Percentiles rank a stretch among this genome's conserved stretches.
phyloP scores from a whole-genome alignment of 1,284 basidiomycete genomes.

The Pseudozyma tsukubaensis region DNA sequence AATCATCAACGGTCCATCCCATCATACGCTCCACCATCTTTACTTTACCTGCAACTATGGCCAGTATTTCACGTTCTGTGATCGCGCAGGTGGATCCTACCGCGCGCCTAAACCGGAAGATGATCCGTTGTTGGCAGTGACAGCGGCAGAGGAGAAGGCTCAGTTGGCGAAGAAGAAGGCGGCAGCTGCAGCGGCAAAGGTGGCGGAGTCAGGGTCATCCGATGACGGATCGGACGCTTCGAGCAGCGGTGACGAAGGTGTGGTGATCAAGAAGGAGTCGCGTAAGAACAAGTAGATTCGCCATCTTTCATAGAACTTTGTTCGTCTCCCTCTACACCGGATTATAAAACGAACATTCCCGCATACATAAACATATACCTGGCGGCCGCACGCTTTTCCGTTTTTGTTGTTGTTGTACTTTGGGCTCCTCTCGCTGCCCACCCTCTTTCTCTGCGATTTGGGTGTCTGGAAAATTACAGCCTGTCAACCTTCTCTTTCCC shows the following conservation, averaged over 20 bases:
- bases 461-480: too few species aligned
- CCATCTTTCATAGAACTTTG: too few species aligned
- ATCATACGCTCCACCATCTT: conserved; percentile 95
- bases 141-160: conserved; percentile 27
- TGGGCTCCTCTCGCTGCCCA: background rate
- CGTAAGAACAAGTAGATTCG: conserved; percentile 36
- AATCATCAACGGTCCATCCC: conserved; percentile 95
- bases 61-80: conserved; percentile 94
- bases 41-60: conserved; percentile 98
- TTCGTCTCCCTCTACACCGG: background rate
- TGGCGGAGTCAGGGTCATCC: background rate
- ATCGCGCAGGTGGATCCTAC: conserved; percentile 85
- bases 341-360: background rate
- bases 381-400: background rate
- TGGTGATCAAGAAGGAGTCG: conserved; percentile 40
- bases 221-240: conserved; percentile 33
- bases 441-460: too few species aligned
- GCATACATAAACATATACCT: conserved; percentile 11
- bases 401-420: too few species aligned
- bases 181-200: conserved; percentile 3
- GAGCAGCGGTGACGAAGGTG: conserved; percentile 38
- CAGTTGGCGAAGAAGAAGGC: conserved; percentile 22
- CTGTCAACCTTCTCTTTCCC: background rate
- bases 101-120: conserved; percentile 83
- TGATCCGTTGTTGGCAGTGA: conserved; percentile 80